A percentile compares a stretch with the other conserved stretches of the same genome.
Evolutionary conservation across 345 rosid genomes (phyloP).

Genomic region (Salix koriyanagi): DNA sequence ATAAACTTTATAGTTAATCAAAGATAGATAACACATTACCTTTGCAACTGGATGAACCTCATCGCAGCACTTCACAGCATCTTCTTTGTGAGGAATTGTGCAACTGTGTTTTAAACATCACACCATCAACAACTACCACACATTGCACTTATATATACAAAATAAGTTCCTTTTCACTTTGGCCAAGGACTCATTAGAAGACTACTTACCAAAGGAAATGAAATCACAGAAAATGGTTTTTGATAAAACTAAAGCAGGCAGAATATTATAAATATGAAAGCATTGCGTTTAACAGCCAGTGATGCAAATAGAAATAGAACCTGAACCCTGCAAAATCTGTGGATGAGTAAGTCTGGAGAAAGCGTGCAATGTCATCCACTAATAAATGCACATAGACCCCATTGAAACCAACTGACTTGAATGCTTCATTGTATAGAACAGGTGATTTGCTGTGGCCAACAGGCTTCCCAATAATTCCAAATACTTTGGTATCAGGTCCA

Average conservation of each 20-base stretch:
- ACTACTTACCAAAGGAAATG: background rate
- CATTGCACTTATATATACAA: background rate
- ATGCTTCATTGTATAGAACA: constrained; percentile 75
- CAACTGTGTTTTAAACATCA: constrained; percentile 46
- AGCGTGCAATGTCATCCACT: constrained; percentile 70
- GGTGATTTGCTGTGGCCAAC: constrained; percentile 96
- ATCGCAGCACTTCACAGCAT: constrained; percentile 72
- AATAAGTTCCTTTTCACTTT: background rate
- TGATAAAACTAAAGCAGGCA: constrained; percentile 4
- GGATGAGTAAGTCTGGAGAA: constrained; percentile 74
- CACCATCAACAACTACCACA: background rate
- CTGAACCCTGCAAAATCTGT: constrained; percentile 90
- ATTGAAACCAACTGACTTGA: constrained; percentile 70
- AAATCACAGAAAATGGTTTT: constrained; percentile 3
- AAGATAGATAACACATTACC: constrained; percentile 34
- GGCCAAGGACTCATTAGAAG: background rate
- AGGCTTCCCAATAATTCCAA: constrained; percentile 89
- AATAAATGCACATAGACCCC: constrained; percentile 74
- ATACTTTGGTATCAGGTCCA: constrained; percentile 85
- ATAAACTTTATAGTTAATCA: constrained; percentile 4
- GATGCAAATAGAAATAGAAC: constrained; percentile 29
- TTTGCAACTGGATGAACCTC: constrained; percentile 88
- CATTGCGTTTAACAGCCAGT: background rate
- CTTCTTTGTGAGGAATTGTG: constrained; percentile 92
- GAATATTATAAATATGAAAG: background rate